Base-by-base conservation (phyloP, 768 basidiomycete genomes). In the Tylopilus balloui region DNA sequence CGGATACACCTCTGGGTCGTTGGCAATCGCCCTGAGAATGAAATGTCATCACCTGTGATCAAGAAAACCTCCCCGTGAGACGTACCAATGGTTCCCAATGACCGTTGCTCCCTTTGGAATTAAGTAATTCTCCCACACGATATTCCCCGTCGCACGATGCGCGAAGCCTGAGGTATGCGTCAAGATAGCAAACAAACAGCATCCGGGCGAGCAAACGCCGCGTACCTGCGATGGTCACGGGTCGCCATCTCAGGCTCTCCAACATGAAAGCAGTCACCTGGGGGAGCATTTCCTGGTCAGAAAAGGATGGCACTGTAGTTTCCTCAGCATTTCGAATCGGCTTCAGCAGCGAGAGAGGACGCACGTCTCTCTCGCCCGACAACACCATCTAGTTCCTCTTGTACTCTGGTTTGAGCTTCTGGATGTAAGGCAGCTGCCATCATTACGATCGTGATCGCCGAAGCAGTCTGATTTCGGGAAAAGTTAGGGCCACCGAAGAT, bases 141-240 rank as follows among this genome's bases (percentile, higher is more conserved):
- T 72, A 44, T 86, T 82, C 40, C 74, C 75, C 1, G 78, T 85
- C 0, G 83, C 75, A 40, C 76, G 74, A 52, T 87, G 84, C 0
- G 78, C 71, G 45, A 84, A 78, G 1, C 83, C 83, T 61, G 21
- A 19, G 71, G 67, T 5, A 72, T 66, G 17, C 7, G 6, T 43
- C 27, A 48, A n/a, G n/a, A n/a, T n/a, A n/a, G n/a, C n/a, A n/a
- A n/a, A n/a, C n/a, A n/a, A 4, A 29, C 12, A 13, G 32, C 3
- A 13, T 13, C n/a, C n/a, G 21, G 19, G 13, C 10, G 3, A 24
- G 20, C 5, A 20, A 37, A 51, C 7, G 17, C 3, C n/a, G 1
- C 53, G 37, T 21, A 55, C 69, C 71, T 52, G 59, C 58, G 4
- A 65, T 38, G 7, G 41, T 63, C 11, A 71, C 63, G 6, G 71